Conservation (phyloP, 2,329 filamentous ascomycete species). For the Botryotinia calthae region DNA sequence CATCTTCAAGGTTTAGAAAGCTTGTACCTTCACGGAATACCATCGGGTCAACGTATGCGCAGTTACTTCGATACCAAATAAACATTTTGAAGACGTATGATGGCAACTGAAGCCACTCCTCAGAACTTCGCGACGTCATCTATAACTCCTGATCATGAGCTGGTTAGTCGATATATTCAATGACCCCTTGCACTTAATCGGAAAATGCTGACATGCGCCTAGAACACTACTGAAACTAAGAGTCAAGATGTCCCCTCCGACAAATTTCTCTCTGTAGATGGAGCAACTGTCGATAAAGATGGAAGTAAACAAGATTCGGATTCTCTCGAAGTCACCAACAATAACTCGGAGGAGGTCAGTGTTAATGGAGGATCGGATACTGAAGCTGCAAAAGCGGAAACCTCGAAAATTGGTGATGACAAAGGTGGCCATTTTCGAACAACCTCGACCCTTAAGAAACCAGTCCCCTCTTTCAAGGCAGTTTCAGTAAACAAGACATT, state of each 20-base stretch:
- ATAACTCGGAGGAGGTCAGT: slow-evolving; percentile 64
- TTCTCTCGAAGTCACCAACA: slow-evolving; percentile 57
- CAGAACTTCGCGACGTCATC: slow-evolving; percentile 44
- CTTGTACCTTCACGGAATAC: slow-evolving; percentile 21
- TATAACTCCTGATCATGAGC: slow-evolving; percentile 36
- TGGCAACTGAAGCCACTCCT: slow-evolving; percentile 60
- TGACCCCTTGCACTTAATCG: not conserved
- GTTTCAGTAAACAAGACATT: slow-evolving; percentile 85
- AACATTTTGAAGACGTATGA: slow-evolving; percentile 54
- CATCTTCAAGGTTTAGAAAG: slow-evolving; percentile 19
- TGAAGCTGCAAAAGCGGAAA: slow-evolving; percentile 62
- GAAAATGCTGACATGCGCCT: slow-evolving; percentile 31
- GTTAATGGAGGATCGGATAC: slow-evolving; percentile 74
- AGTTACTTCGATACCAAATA: slow-evolving; percentile 34
- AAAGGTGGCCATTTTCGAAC: slow-evolving; percentile 58
- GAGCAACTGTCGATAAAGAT: slow-evolving; percentile 45
- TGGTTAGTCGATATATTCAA: slow-evolving; percentile 29
- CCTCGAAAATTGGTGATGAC: slow-evolving; percentile 53
- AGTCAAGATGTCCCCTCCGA: slow-evolving; percentile 48
- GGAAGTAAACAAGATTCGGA: slow-evolving; percentile 55
- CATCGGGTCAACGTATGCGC: slow-evolving; percentile 34
- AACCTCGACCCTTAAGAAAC: slow-evolving; percentile 64
- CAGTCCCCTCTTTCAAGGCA: slow-evolving; percentile 72
- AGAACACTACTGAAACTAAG: slow-evolving; percentile 47
- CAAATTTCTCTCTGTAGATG: slow-evolving; percentile 45